Conservation (phyloP, 495 filamentous ascomycete species). For the Tuber magnatum region DNA sequence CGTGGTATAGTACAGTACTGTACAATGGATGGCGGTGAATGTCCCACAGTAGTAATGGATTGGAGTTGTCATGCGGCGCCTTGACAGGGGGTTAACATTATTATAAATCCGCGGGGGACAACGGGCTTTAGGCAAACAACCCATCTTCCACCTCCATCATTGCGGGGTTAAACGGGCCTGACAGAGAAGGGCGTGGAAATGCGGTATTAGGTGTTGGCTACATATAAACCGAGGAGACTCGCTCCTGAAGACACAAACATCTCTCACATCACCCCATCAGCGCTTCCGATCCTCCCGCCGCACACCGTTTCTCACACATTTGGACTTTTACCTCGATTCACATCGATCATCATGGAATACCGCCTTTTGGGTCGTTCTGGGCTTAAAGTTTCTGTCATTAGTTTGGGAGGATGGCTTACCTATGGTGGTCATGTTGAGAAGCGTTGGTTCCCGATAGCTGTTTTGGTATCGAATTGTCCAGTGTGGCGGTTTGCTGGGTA, state of each 20-base stretch:
- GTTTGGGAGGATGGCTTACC: constrained; percentile 68
- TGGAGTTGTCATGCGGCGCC: not conserved
- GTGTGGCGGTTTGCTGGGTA: too few relatives aligned
- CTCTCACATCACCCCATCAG: not conserved
- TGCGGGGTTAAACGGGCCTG: not conserved
- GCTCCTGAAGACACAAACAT: not conserved
- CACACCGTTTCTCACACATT: not conserved
- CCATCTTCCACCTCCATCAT: not conserved
- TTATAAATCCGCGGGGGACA: not conserved
- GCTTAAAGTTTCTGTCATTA: constrained; percentile 66
- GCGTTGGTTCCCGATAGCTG: constrained; percentile 44
- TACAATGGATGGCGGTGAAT: too few relatives aligned
- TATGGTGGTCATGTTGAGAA: constrained; percentile 69
- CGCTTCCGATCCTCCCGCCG: not conserved
- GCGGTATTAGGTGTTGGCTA: not conserved
- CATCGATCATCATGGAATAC: constrained; percentile 54
- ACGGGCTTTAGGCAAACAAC: not conserved
- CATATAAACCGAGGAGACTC: not conserved
- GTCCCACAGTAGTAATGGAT: too few relatives aligned
- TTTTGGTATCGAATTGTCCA: not conserved
- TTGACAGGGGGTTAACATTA: not conserved
- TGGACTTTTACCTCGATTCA: not conserved
- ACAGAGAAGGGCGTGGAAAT: not conserved
- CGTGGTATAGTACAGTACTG: too few relatives aligned
- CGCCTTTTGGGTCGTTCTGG: constrained; percentile 67